Conservation (phyloP, 176 grass and related monocot genomes). For the Oryza nivara region DNA sequence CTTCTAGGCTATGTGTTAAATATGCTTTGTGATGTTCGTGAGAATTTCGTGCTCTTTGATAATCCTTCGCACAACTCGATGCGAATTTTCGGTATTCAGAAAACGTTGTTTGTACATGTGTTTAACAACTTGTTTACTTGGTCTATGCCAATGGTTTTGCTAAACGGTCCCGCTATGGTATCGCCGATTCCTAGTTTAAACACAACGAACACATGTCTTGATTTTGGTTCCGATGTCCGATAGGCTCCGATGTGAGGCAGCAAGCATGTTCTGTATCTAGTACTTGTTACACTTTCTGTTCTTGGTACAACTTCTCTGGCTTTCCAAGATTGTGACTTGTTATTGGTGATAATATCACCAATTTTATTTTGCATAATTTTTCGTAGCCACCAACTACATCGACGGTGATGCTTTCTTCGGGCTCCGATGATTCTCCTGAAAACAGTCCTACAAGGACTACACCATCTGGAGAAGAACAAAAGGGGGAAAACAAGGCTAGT, state of each 20-base stretch:
- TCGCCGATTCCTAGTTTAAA: neutral
- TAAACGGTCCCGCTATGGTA: neutral
- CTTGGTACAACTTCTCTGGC: neutral
- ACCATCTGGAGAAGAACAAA: conserved; percentile 39
- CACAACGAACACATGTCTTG: neutral
- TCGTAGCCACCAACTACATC: conserved; percentile 49
- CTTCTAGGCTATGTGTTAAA: neutral
- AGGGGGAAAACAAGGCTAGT: conserved; percentile 21
- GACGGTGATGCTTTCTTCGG: conserved; percentile 65
- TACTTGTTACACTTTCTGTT: neutral
- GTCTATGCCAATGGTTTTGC: neutral
- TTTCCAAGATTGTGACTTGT: neutral
- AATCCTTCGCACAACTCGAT: neutral
- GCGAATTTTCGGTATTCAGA: neutral
- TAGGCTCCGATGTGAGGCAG: neutral
- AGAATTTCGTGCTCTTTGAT: neutral
- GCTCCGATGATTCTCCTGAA: conserved; percentile 64
- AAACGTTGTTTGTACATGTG: neutral
- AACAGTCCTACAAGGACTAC: conserved; percentile 47
- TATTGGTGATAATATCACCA: neutral
- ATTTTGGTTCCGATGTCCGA: neutral
- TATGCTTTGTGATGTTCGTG: neutral
- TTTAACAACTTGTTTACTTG: neutral
- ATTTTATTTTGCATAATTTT: conserved; percentile 24
- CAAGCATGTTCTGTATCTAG: neutral